Percentiles rank a stretch among this genome's conserved stretches.
phyloP scores from a whole-genome alignment of 345 rosid genomes.

The Eutrema yunnanense region DNA sequence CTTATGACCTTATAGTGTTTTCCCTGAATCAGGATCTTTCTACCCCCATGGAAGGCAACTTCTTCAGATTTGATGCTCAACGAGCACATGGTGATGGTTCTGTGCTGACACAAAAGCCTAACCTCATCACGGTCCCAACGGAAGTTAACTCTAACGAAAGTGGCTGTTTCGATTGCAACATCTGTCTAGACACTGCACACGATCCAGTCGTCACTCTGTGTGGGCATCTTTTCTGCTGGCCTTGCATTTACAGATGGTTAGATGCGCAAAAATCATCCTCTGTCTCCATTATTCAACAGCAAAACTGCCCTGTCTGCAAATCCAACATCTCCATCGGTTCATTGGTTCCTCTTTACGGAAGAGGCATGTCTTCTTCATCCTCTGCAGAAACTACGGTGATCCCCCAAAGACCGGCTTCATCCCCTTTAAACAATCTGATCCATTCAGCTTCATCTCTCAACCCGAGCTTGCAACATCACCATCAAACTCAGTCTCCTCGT shows the following conservation, averaged over 20 bases:
- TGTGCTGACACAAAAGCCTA: slow-evolving; percentile 33
- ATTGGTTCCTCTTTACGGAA: slow-evolving; percentile 81
- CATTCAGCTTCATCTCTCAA: slow-evolving; percentile 16
- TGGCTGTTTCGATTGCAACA: slow-evolving; percentile 61
- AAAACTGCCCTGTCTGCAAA: slow-evolving; percentile 83
- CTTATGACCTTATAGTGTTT: background rate
- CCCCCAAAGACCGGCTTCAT: slow-evolving; percentile 61
- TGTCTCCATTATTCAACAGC: slow-evolving; percentile 33
- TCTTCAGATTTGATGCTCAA: slow-evolving; percentile 33
- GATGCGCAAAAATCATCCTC: slow-evolving; percentile 30
- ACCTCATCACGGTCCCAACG: slow-evolving; percentile 12
- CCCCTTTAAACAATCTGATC: slow-evolving; percentile 11
- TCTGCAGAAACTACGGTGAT: slow-evolving; percentile 27
- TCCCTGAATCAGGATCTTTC: slow-evolving; percentile 23
- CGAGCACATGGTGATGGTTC: slow-evolving; percentile 29
- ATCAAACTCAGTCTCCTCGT: slow-evolving; percentile 9
- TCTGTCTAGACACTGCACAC: slow-evolving; percentile 57
- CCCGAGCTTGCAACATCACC: slow-evolving; percentile 6
- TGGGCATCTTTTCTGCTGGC: slow-evolving; percentile 82
- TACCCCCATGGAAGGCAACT: slow-evolving; percentile 30
- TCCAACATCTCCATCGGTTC: slow-evolving; percentile 48
- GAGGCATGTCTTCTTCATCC: slow-evolving; percentile 41
- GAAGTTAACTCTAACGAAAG: slow-evolving; percentile 21
- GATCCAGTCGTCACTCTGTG: slow-evolving; percentile 80
- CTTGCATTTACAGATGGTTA: slow-evolving; percentile 52